Base-by-base conservation (phyloP, 805 yeast species). In the Diddensiella santjacobensis region DNA sequence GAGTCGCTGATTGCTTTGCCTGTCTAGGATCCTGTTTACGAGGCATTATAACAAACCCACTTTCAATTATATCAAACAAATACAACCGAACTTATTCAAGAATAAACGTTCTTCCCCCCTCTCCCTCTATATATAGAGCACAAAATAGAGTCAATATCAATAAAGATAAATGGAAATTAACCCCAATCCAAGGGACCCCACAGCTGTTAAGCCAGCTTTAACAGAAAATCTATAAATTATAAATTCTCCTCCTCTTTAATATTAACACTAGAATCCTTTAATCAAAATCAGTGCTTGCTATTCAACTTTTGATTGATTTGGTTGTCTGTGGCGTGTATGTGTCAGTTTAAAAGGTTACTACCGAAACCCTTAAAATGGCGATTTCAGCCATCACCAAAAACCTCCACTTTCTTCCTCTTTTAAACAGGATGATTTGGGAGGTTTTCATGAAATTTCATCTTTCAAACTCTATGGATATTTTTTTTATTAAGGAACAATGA, bases 21-120 rank as follows among this genome's bases (percentile, higher is more conserved):
- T 23, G 29, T 20, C 29, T 20, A 13, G 15, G 42, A 40, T 40
- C 30, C 30, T 38, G 26, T 24, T 38, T 38, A 11, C 42, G 29
- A 20, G 30, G 6, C 30, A 40, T 40, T 20, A 19, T n/a, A 3
- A 15, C 19, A 19, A 23, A 11, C 22, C 31, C 8, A 26, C 31
- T 13, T 26, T 8, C 13, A 26, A 26, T 26, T 8, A 8, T 26
- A 26, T 8, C 31, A 26, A 26, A 8, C 31, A 26, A 26, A 13
- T 26, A 26, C 13, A 8, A 8, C 13, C 13, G 31, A n/a, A n/a
- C n/a, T 26, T 26, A 13, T 13, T 8, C 31, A 26, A 13, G 31
- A 26, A 26, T 13, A 8, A 26, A 8, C 31, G 11, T 26, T 8
- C 8, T 26, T 8, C 31, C 13, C 13, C 8, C 31, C 8, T 8